phyloP scores from a whole-genome alignment of 2,329 filamentous ascomycete species.

The Colletotrichum sp. region DNA sequence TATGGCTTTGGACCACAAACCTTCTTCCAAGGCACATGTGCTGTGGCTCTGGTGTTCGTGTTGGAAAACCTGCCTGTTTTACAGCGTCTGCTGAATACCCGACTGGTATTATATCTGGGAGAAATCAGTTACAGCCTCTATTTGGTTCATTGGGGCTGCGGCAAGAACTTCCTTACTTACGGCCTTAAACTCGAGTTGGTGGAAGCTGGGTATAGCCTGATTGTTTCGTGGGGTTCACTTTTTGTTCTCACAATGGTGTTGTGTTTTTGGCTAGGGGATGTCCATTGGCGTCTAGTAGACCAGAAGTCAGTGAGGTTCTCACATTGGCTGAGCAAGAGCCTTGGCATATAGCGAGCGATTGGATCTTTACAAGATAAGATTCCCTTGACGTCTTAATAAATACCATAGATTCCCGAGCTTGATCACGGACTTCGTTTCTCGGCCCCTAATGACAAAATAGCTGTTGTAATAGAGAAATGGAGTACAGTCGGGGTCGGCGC shows the following conservation, averaged over 20 bases:
- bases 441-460: background rate
- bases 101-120: background rate
- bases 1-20: background rate
- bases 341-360: background rate
- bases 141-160: background rate
- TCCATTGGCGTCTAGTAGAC: background rate
- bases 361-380: background rate
- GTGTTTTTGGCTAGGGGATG: background rate
- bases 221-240: background rate
- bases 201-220: background rate
- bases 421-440: background rate
- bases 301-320: background rate
- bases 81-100: background rate
- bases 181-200: background rate
- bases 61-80: background rate
- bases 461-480: accelerated
- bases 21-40: background rate
- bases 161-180: background rate
- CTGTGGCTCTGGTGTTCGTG: background rate
- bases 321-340: background rate
- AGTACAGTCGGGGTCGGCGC: too few relatives aligned
- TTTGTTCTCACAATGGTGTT: background rate
- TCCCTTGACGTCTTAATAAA: background rate
- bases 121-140: background rate
- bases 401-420: background rate